phyloP scores from a whole-genome alignment of 257 asterid species.

The Solanum stenotomum region DNA sequence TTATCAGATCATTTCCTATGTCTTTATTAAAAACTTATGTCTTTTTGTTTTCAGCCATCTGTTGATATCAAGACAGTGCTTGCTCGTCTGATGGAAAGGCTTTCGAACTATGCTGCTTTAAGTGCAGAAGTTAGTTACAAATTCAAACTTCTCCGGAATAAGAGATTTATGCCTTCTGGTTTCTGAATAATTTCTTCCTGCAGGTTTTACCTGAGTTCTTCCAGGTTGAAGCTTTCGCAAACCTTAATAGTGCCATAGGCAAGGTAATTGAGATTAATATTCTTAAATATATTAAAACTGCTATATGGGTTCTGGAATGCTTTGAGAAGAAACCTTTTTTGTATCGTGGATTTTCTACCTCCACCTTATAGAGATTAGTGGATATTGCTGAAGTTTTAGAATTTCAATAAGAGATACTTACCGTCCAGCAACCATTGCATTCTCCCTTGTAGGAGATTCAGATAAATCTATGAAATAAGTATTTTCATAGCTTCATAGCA shows the following conservation, averaged over 20 bases:
- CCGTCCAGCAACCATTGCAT: background rate
- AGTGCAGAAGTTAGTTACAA: slow-evolving; percentile 67
- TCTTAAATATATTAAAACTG: background rate
- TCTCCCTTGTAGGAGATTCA: background rate
- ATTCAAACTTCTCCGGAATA: background rate
- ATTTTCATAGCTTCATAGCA: background rate
- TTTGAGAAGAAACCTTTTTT: background rate
- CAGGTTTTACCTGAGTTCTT: slow-evolving; percentile 96
- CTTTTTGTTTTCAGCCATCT: slow-evolving; percentile 52
- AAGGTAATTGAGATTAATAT: slow-evolving; percentile 44
- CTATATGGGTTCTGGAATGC: background rate
- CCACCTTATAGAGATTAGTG: background rate
- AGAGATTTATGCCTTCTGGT: slow-evolving; percentile 5
- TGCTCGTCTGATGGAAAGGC: slow-evolving; percentile 95
- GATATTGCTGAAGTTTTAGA: background rate
- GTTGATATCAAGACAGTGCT: slow-evolving; percentile 96
- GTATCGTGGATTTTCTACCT: background rate
- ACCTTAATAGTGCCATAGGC: slow-evolving; percentile 79
- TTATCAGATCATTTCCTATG: background rate
- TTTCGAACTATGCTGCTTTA: slow-evolving; percentile 92
- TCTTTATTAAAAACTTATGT: background rate
- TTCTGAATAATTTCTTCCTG: slow-evolving; percentile 27
- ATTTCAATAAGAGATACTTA: background rate
- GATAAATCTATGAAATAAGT: background rate
- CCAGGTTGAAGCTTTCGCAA: slow-evolving; percentile 96